Conservation (phyloP, 2,329 filamentous ascomycete genomes). For the Aspergillus sergii region DNA sequence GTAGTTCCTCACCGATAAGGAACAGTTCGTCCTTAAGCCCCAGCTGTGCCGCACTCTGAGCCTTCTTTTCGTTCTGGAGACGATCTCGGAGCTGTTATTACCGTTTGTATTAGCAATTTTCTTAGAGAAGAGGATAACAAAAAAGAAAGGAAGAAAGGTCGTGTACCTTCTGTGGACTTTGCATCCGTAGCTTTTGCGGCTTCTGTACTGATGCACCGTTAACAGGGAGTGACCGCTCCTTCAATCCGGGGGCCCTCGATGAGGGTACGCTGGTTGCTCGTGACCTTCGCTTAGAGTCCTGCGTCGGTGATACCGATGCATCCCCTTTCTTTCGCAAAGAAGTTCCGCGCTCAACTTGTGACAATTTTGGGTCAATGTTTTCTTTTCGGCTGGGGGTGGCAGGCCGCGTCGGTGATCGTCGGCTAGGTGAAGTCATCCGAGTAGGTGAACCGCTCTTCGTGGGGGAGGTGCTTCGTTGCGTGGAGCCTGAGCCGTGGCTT, state of each 20-base stretch:
- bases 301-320: slow-evolving; percentile 36
- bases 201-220: slow-evolving; percentile 62
- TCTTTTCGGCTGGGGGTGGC: slow-evolving; percentile 43
- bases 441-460: slow-evolving; percentile 33
- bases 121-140: not conserved
- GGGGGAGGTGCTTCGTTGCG: slow-evolving; percentile 34
- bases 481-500: slow-evolving; percentile 32
- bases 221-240: slow-evolving; percentile 34
- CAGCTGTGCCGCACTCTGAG: slow-evolving; percentile 69
- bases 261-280: slow-evolving; percentile 56
- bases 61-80: slow-evolving; percentile 76
- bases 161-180: slow-evolving; percentile 61
- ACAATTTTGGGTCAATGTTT: slow-evolving; percentile 39
- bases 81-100: slow-evolving; percentile 67
- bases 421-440: slow-evolving; percentile 34
- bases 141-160: not conserved
- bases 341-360: slow-evolving; percentile 31
- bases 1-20: slow-evolving; percentile 80
- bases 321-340: slow-evolving; percentile 36
- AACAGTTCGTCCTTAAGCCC: slow-evolving; percentile 74
- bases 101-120: not conserved
- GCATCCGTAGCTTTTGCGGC: slow-evolving; percentile 69
- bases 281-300: slow-evolving; percentile 47
- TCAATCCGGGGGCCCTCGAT: slow-evolving; percentile 38
- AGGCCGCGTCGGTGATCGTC: slow-evolving; percentile 35